phyloP scores from a whole-genome alignment of 495 filamentous ascomycete genomes.

The Podospora sp. region DNA sequence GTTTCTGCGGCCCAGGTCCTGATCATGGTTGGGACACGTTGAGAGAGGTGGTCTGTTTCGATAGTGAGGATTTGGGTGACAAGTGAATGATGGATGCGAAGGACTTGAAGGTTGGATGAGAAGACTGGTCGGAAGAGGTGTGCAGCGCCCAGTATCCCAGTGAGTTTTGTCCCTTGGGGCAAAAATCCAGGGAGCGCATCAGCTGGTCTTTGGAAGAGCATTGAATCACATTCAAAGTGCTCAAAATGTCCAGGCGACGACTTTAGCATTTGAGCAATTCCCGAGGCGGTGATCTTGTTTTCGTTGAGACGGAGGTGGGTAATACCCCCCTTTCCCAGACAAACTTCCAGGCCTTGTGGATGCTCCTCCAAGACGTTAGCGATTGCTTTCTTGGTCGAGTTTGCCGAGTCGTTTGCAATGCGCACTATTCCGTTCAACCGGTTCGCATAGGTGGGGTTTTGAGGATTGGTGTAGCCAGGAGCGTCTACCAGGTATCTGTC shows the following conservation, averaged over 20 bases:
- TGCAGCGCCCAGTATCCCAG: constrained; percentile 39
- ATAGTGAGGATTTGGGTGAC: constrained; percentile 48
- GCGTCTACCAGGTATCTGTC: constrained; percentile 45
- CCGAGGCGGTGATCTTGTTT: constrained; percentile 37
- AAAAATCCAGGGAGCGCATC: constrained; percentile 20
- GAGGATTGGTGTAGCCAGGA: constrained; percentile 34
- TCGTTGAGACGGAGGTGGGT: constrained; percentile 49
- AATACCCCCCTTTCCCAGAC: constrained; percentile 32
- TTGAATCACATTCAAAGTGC: constrained; percentile 47
- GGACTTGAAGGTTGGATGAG: constrained; percentile 46
- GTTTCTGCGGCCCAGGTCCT: constrained; percentile 43
- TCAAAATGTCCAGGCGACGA: constrained; percentile 41
- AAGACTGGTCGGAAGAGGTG: constrained; percentile 49
- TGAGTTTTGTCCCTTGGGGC: constrained; percentile 24
- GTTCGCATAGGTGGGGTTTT: not conserved
- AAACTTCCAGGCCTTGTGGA: constrained; percentile 26
- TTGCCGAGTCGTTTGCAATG: constrained; percentile 36
- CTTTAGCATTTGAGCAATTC: constrained; percentile 38
- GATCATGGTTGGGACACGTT: constrained; percentile 27
- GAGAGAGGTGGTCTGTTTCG: constrained; percentile 24
- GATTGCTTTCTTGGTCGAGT: constrained; percentile 34
- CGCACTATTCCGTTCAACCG: constrained; percentile 38
- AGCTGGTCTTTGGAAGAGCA: constrained; percentile 21
- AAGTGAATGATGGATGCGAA: constrained; percentile 52
- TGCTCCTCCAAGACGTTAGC: constrained; percentile 16